Evolutionary conservation across 2,329 filamentous ascomycete genomes (phyloP).

Genomic region (Fonsecaea nubica): DNA sequence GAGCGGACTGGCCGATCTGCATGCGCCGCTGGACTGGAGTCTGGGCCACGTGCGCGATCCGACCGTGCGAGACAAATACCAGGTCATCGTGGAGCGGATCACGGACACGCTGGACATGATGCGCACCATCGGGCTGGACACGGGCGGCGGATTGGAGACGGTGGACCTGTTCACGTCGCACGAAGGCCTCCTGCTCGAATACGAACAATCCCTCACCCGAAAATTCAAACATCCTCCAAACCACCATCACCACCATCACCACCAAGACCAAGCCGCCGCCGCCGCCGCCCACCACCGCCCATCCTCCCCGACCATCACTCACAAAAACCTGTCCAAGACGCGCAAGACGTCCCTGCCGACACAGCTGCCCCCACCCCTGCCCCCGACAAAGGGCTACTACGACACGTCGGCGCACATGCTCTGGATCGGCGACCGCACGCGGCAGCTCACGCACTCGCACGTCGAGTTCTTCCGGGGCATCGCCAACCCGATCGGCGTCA

Average conservation of each 20-base stretch:
- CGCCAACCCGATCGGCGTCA: conserved; percentile 94
- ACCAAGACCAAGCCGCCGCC: too few relatives aligned
- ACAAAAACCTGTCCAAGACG: conserved; percentile 23
- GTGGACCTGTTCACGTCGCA: conserved; percentile 96
- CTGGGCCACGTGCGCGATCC: conserved; percentile 89
- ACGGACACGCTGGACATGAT: conserved; percentile 93
- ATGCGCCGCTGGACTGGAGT: conserved; percentile 92
- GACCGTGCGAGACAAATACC: conserved; percentile 83
- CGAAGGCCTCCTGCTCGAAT: conserved; percentile 91
- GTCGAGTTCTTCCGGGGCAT: conserved; percentile 98
- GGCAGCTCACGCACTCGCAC: conserved; percentile 90
- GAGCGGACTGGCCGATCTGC: conserved; percentile 90
- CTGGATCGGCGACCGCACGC: conserved; percentile 96
- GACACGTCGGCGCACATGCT: conserved; percentile 96
- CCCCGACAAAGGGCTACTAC: conserved; percentile 72
- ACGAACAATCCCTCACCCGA: conserved; percentile 87
- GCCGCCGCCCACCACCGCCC: conserved; percentile 35
- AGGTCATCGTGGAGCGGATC: conserved; percentile 81
- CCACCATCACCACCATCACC: conserved; percentile 46
- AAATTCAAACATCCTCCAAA: conserved; percentile 69
- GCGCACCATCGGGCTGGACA: conserved; percentile 88
- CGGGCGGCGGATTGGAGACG: conserved; percentile 81
- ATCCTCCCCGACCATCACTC: conserved; percentile 25
- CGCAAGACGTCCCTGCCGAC: conserved; percentile 42
- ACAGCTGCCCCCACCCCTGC: conserved; percentile 35